A percentile compares a stretch with the other conserved stretches of the same genome.
These are phyloP conservation scores for Phytophthora pinifolia DNA, from an alignment of 352 stramenopile genomes.

Conservation along the genomic window DNA sequence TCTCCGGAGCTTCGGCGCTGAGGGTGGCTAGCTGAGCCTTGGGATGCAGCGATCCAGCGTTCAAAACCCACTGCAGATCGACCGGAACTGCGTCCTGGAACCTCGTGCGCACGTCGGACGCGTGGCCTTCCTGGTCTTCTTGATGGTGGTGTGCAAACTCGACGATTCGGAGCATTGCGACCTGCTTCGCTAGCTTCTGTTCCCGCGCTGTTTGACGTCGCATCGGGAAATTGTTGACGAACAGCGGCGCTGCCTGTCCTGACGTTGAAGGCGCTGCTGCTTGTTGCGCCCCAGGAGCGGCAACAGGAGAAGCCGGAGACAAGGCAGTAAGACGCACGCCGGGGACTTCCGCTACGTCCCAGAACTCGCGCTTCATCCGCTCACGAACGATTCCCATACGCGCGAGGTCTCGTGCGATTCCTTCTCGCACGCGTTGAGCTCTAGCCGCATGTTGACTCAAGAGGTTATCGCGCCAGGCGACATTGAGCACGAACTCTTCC, in stretches of 20 bases:
- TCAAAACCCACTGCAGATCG: constrained; percentile 62
- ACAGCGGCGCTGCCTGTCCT: constrained; percentile 21
- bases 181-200: constrained; percentile 44
- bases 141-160: constrained; percentile 68
- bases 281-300: not conserved
- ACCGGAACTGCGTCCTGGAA: constrained; percentile 57
- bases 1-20: constrained; percentile 7
- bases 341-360: constrained; percentile 79
- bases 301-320: constrained; percentile 15
- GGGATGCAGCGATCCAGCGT: constrained; percentile 48
- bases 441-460: constrained; percentile 49
- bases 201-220: constrained; percentile 51
- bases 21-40: constrained; percentile 19
- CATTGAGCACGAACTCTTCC: constrained; percentile 92
- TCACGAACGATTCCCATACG: constrained; percentile 79
- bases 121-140: constrained; percentile 29
- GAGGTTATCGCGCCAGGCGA: constrained; percentile 64
- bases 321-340: constrained; percentile 65
- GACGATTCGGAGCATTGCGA: constrained; percentile 62
- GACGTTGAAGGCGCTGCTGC: constrained; percentile 4
- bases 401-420: constrained; percentile 70
- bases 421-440: constrained; percentile 60
- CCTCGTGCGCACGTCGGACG: constrained; percentile 25
- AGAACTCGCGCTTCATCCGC: constrained; percentile 91
- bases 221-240: constrained; percentile 88